A percentile compares a stretch with the other conserved stretches of the same genome.
Conservation (phyloP, 768 basidiomycete genomes). For the Boletus rubroflammeus region DNA sequence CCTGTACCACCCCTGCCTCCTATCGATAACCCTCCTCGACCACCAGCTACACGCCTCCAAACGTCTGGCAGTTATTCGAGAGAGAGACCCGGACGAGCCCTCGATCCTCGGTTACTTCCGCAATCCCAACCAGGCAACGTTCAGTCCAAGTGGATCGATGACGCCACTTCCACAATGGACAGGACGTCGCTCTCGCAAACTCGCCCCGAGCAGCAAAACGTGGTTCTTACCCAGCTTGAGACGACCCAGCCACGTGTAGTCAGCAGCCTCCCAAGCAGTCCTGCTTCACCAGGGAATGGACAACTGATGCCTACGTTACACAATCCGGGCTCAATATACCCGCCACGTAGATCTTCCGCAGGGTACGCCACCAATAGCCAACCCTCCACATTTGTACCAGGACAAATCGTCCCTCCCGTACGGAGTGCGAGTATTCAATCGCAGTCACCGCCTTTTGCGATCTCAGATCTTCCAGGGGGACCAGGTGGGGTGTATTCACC, state of each 20-base stretch:
- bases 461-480: constrained; percentile 18
- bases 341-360: constrained; percentile 26
- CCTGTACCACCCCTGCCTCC: constrained; percentile 67
- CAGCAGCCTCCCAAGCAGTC: not conserved
- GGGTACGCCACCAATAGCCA: constrained; percentile 10
- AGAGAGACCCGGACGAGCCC: constrained; percentile 22
- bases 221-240: not conserved
- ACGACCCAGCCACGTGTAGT: constrained; percentile 1
- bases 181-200: constrained; percentile 1
- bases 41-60: constrained; percentile 7
- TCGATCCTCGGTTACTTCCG: constrained; percentile 13
- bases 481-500: constrained; percentile 18
- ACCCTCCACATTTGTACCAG: constrained; percentile 37
- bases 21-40: constrained; percentile 34
- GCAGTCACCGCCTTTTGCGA: constrained; percentile 22
- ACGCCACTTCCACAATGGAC: not conserved
- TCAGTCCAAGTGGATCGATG: not conserved
- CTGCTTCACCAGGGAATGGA: constrained; percentile 4
- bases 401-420: constrained; percentile 35
- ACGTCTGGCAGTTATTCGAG: not conserved
- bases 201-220: constrained; percentile 2
- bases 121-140: constrained; percentile 1
- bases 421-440: constrained; percentile 36
- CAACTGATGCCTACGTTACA: constrained; percentile 21
- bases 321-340: constrained; percentile 13